Evolutionary conservation across 2,329 filamentous ascomycete genomes (phyloP), one percentile per base, ranked within the genome.

Genomic region (Ciborinia camelliae): DNA sequence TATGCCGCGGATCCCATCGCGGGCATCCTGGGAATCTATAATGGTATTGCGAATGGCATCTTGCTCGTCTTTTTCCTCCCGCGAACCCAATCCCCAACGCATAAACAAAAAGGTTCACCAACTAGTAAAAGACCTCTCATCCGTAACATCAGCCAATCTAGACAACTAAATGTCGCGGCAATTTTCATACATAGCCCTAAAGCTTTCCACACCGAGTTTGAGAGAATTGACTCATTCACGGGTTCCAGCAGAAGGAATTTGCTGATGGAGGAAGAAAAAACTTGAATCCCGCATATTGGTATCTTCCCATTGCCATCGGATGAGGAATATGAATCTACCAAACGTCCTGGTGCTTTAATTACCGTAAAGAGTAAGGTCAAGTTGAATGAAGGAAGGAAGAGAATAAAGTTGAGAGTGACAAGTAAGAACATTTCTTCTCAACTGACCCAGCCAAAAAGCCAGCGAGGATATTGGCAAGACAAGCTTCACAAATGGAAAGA

Each of bases 301-400:
- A 75, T 86, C 18, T 96, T 98, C 76, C 84, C 89, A 0, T 77
- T 87, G 47, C 82, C 84, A 2, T 81, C 86, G 14, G 78, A 86
- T 1, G 81, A 81, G n/a, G 87, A 84, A 28, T 96, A 91, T 75
- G 84, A 86, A 60, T 79, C 83, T 0, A 81, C 82, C 63, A 87
- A 84, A 67, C 87, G 89, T 79, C 93, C 94, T 1, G 94, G 94
- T 18, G 92, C 91, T 7, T 81, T 96, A 4, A 82, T 88, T 0
- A 87, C 88, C 45, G 90, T 89, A 72, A 84, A 85, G 57, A 82
- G 82, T 2, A 83, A 81, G 55, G 84, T 97, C 63, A 78, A 79
- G 59, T 78, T 98, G 71, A 97, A 92, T 75, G 82, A 88, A 71
- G 89, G 88, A 47, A 84, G 92, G 62, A 87, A 85, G 77, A 84